Base-by-base conservation (phyloP, 2,329 filamentous ascomycete genomes). In the Talaromyces sp. region DNA sequence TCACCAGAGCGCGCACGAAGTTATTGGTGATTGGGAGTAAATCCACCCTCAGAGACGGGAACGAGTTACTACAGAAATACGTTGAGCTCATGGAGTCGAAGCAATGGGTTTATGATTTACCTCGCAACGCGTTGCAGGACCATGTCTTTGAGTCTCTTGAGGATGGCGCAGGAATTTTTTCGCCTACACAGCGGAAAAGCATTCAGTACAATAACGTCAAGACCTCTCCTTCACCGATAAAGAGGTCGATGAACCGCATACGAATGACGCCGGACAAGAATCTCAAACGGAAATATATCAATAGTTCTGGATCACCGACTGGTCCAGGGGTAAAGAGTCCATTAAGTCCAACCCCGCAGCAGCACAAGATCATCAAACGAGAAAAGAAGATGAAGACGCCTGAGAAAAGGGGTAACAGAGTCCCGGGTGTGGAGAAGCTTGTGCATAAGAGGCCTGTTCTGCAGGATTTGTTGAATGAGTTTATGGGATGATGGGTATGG, bases 1-100 rank as follows among this genome's bases (percentile, higher is more conserved):
- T 99, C 69, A 99, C 95, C 3, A 85, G 95, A 33, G 95, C 95
- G 24, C 91, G 93, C 75, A 95, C 90, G 0, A 99, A 99, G 80
- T 81, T 99, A 41, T 83, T 99, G 1, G 90, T 99, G 13, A 78
- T 99, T 0, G 95, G 95, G 10, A 96, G 91, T 76, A 86, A 87
- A 73, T 84, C 83, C 64, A 99, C 95, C 0, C 81, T 99, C n/a
- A 79, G 80, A 14, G 78, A 81, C 22, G 80, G 79, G 2, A 89
- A 91, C 69, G 90, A 93, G 70, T 88, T 98, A 79, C 83, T 99
- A 14, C 86, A 85, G 39, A 85, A 85, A 24, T 92, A 98, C 72
- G 85, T 98, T 8, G 79, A 81, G 2, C 79, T 98, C 47, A 94
- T 97, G 82, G 90, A 93, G 69, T 81, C 84, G 64, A 87, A 86